A percentile compares a stretch with the other conserved stretches of the same genome.
phyloP scores from a whole-genome alignment of 2,329 filamentous ascomycete genomes.

The Apiospora rasikravindrae region DNA sequence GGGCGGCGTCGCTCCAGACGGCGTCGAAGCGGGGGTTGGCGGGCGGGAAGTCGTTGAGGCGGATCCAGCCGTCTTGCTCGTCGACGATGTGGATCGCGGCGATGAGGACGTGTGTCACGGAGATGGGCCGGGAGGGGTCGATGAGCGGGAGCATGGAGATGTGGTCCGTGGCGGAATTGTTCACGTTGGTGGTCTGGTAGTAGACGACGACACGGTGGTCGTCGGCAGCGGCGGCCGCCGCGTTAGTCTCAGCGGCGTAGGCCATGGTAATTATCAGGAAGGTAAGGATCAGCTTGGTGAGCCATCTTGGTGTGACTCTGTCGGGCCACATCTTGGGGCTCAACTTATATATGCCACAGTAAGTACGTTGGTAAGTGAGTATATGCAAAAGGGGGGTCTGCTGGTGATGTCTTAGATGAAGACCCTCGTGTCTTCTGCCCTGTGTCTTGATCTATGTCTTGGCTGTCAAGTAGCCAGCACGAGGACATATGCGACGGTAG shows the following conservation, averaged over 20 bases:
- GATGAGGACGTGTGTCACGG: conserved; percentile 80
- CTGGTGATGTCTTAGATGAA: neutral
- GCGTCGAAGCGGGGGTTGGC: conserved; percentile 69
- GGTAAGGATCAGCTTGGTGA: neutral
- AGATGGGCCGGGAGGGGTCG: conserved; percentile 48
- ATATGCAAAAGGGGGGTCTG: conserved; percentile 30
- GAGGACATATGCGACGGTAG: neutral
- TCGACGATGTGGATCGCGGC: conserved; percentile 85
- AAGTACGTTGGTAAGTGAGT: conserved; percentile 14
- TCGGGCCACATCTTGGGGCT: neutral
- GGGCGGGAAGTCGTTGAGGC: conserved; percentile 80
- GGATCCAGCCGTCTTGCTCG: conserved; percentile 58
- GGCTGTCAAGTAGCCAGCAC: neutral
- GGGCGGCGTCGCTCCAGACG: conserved; percentile 78
- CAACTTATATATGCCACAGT: neutral
- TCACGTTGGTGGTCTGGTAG: conserved; percentile 57
- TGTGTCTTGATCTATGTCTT: neutral
- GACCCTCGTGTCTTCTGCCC: neutral
- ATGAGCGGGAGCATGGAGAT: conserved; percentile 61
- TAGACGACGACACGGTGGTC: conserved; percentile 54
- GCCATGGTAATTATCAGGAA: neutral
- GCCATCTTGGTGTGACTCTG: neutral
- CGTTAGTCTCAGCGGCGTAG: conserved; percentile 20
- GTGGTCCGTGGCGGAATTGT: conserved; percentile 48
- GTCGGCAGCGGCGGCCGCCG: conserved; percentile 27